Conservation (phyloP, 371 early-diverging fungal genomes). For the Batkoa obscura region DNA sequence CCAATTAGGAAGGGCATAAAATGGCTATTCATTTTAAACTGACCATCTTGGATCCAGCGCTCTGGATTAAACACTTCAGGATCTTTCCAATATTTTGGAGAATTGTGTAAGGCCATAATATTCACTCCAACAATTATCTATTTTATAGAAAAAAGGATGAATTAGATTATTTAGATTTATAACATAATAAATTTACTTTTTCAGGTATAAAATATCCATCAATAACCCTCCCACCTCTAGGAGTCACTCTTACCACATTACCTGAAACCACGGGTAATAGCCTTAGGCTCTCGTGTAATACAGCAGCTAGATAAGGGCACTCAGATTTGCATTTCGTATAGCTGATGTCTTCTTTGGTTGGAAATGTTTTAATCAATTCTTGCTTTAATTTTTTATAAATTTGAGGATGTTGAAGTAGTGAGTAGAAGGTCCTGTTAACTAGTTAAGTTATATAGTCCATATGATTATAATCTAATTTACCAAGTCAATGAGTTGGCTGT, state of each 20-base stretch:
- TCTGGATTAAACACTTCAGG: neutral
- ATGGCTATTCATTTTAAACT: neutral
- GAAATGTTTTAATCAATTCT: too few species aligned
- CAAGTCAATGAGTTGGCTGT: neutral
- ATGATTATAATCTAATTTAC: too few species aligned
- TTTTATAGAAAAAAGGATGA: neutral
- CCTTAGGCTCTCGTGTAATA: neutral
- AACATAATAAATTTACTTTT: constrained; percentile 14
- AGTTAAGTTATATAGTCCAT: too few species aligned
- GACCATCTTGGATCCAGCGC: neutral
- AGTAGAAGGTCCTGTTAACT: too few species aligned
- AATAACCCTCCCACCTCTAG: constrained; percentile 17
- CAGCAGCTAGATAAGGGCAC: constrained; percentile 1
- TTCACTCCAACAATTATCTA: neutral
- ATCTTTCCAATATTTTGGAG: neutral
- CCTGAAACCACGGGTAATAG: neutral
- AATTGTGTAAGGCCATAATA: neutral
- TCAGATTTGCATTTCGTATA: too few species aligned
- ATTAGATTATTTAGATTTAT: too few species aligned
- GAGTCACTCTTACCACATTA: neutral
- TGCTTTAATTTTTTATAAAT: too few species aligned
- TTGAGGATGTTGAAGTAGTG: too few species aligned
- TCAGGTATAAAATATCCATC: constrained; percentile 38
- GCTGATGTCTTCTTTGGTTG: too few species aligned
- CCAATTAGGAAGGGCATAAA: constrained; percentile 1